phyloP scores from a whole-genome alignment of 371 early-diverging fungal genomes.

The Encephalitozoon intestinalis region DNA sequence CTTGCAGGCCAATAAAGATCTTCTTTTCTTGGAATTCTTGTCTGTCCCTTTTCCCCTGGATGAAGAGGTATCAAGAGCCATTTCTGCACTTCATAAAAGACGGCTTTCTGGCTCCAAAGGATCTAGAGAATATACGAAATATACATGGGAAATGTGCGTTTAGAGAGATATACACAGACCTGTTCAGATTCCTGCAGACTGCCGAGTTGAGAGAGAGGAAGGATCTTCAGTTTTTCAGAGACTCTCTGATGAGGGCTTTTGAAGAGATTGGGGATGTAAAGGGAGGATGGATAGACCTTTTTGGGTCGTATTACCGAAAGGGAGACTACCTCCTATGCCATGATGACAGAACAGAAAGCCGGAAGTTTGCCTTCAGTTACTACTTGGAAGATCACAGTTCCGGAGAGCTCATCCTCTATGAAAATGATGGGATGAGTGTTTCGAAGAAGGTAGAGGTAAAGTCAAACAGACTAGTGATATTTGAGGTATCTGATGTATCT shows the following conservation, averaged over 20 bases:
- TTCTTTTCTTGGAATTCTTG: background rate
- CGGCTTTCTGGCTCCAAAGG: slow-evolving; percentile 22
- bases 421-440: slow-evolving; percentile 41
- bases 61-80: slow-evolving; percentile 5
- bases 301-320: slow-evolving; percentile 56
- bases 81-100: slow-evolving; percentile 36
- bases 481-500: slow-evolving; percentile 58
- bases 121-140: background rate
- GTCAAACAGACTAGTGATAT: slow-evolving; percentile 57
- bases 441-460: slow-evolving; percentile 46
- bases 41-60: background rate
- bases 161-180: slow-evolving; percentile 51
- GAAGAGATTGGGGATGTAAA: slow-evolving; percentile 13
- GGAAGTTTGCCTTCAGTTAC: slow-evolving; percentile 59
- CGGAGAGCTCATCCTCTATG: slow-evolving; percentile 56
- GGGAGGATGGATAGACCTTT: slow-evolving; percentile 42
- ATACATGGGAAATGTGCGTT: slow-evolving; percentile 14
- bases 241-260: slow-evolving; percentile 26
- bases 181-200: slow-evolving; percentile 59
- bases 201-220: slow-evolving; percentile 47
- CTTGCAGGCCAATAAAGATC: background rate
- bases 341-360: slow-evolving; percentile 57
- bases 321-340: slow-evolving; percentile 60
- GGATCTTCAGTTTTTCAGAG: slow-evolving; percentile 41
- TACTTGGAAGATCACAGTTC: slow-evolving; percentile 54